A percentile compares a stretch with the other conserved stretches of the same genome.
These are phyloP conservation scores for Gracilariopsis chorda DNA, from an alignment of 23 red algal genomes.

Conservation along the genomic window DNA sequence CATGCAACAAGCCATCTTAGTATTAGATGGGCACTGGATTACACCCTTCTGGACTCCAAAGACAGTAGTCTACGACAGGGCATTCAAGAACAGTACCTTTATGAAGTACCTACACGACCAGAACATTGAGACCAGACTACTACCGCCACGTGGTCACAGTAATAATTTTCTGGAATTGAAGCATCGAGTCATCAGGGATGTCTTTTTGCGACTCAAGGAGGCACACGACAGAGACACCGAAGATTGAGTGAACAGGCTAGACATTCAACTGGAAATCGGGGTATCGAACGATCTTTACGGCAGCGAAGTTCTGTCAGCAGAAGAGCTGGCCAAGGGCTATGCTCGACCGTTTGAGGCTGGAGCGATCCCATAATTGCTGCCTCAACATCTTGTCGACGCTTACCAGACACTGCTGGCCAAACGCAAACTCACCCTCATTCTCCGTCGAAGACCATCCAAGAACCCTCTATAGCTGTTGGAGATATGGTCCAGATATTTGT, in stretches of 20 bases:
- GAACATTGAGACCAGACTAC: background rate
- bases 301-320: background rate
- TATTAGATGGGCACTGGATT: background rate
- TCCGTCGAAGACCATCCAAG: background rate
- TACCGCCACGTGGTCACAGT: background rate
- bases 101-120: background rate
- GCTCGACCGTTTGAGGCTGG: background rate
- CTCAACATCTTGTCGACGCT: background rate
- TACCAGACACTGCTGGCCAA: background rate
- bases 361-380: background rate
- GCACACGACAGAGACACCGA: background rate
- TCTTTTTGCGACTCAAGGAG: background rate
- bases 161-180: background rate
- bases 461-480: background rate
- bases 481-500: background rate
- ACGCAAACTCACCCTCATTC: background rate
- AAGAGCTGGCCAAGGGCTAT: background rate
- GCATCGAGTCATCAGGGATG: background rate
- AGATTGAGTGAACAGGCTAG: background rate
- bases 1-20: background rate
- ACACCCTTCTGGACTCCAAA: background rate
- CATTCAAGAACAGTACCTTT: background rate
- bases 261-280: background rate
- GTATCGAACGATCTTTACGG: background rate
- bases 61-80: background rate